These are phyloP conservation scores for Sisymbrium altissimum DNA, from an alignment of 345 rosid species.

Conservation along the genomic window DNA sequence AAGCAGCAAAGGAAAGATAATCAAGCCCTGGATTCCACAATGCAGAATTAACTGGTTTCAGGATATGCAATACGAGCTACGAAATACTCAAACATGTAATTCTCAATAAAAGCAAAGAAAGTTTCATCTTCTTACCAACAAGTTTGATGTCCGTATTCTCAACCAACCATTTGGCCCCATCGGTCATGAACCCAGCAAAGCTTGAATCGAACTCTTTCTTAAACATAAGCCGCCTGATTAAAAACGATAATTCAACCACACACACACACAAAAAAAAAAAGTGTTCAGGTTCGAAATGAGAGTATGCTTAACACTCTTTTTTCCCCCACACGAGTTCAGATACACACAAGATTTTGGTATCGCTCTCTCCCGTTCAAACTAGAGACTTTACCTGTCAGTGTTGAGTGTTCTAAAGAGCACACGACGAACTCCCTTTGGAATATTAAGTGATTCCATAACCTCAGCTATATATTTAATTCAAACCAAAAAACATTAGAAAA, in stretches of 20 bases:
- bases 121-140: slow-evolving; percentile 45
- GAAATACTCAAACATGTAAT: not conserved
- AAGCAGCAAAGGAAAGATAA: slow-evolving; percentile 78
- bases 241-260: not conserved
- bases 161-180: slow-evolving; percentile 92
- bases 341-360: not conserved
- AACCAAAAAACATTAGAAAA: not conserved
- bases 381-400: slow-evolving; percentile 58
- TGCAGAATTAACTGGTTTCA: not conserved
- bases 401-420: slow-evolving; percentile 84
- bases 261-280: not conserved
- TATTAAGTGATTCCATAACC: slow-evolving; percentile 73
- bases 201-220: slow-evolving; percentile 71
- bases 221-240: slow-evolving; percentile 78
- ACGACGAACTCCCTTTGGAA: slow-evolving; percentile 75
- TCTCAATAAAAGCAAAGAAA: not conserved
- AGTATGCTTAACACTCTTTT: not conserved
- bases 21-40: slow-evolving; percentile 54
- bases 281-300: not conserved
- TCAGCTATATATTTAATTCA: slow-evolving; percentile 44
- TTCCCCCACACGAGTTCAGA: no score
- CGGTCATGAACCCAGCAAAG: slow-evolving; percentile 75
- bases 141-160: slow-evolving; percentile 88
- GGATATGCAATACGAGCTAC: not conserved
- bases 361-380: no score